These are phyloP conservation scores for Penicillium sp. DNA, from an alignment of 2,329 filamentous ascomycete genomes.

Conservation along the genomic window DNA sequence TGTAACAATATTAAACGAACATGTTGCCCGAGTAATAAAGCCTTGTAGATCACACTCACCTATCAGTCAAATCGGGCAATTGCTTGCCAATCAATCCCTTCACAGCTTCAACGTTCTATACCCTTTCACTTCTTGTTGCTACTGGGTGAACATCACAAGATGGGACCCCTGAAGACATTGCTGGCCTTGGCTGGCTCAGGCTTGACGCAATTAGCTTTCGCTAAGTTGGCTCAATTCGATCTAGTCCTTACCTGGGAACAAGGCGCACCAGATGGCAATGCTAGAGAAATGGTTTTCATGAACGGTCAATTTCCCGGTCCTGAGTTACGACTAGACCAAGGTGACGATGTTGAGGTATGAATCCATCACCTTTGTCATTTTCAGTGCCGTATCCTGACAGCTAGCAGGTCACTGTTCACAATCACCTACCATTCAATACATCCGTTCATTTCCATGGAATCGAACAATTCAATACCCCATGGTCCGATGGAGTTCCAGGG, in stretches of 20 bases:
- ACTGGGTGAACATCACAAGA: slow-evolving; percentile 1
- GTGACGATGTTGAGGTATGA: slow-evolving; percentile 31
- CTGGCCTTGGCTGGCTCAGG: slow-evolving; percentile 10
- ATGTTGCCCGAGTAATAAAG: neutral
- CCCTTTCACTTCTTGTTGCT: neutral
- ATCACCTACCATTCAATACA: slow-evolving; percentile 17
- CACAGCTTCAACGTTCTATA: neutral
- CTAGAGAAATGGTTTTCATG: slow-evolving; percentile 33
- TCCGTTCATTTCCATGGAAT: slow-evolving; percentile 19
- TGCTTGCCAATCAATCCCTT: neutral
- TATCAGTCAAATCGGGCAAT: neutral
- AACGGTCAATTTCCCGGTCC: slow-evolving; percentile 37
- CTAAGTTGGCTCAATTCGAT: slow-evolving; percentile 22
- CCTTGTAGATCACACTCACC: neutral
- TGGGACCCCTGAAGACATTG: slow-evolving; percentile 15
- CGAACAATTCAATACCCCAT: slow-evolving; percentile 47
- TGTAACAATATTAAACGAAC: slow-evolving; percentile 3
- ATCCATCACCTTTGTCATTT: too few species aligned
- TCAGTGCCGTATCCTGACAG: neutral
- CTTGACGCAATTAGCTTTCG: slow-evolving; percentile 12
- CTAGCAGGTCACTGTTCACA: slow-evolving; percentile 6
- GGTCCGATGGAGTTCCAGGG: slow-evolving; percentile 62
- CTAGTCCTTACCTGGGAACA: slow-evolving; percentile 37
- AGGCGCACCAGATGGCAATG: slow-evolving; percentile 34
- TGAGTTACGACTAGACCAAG: slow-evolving; percentile 26